Percentiles rank a stretch among this genome's conserved stretches.
Evolutionary conservation across 371 early-diverging fungal genomes (phyloP).

Genomic region (Actinomucor elegans): DNA sequence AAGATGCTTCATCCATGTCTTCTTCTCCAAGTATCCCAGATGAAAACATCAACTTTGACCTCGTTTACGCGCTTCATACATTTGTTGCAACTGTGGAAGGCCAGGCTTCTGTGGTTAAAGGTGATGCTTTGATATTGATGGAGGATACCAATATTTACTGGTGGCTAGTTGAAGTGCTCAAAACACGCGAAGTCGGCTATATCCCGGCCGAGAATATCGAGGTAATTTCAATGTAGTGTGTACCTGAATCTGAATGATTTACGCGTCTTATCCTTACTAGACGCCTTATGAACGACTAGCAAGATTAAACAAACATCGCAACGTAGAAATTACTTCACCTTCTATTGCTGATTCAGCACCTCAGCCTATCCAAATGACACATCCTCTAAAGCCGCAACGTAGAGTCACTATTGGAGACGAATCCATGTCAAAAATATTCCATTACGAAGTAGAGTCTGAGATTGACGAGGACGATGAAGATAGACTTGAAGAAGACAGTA

Average conservation of each 20-base stretch:
- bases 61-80: slow-evolving; percentile 92
- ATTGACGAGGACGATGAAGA: slow-evolving; percentile 35
- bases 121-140: slow-evolving; percentile 84
- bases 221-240: slow-evolving; percentile 49
- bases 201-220: slow-evolving; percentile 97
- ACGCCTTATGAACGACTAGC: slow-evolving; percentile 90
- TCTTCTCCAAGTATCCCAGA: slow-evolving; percentile 67
- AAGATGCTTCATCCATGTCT: slow-evolving; percentile 46
- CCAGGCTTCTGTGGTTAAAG: slow-evolving; percentile 87
- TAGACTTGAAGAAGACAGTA: slow-evolving; percentile 3
- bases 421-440: slow-evolving; percentile 26
- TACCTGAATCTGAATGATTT: not conserved
- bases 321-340: slow-evolving; percentile 68
- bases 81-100: slow-evolving; percentile 94
- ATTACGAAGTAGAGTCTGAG: slow-evolving; percentile 41
- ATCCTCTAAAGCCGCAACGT: slow-evolving; percentile 7
- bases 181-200: slow-evolving; percentile 89
- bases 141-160: slow-evolving; percentile 97
- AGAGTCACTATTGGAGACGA: slow-evolving; percentile 41
- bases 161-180: slow-evolving; percentile 93
- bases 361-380: not conserved
- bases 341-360: slow-evolving; percentile 14
- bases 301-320: slow-evolving; percentile 84
- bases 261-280: slow-evolving; percentile 27
- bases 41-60: slow-evolving; percentile 74